Base-by-base conservation (phyloP, 306 rosid species). In the Gastrolobium bilobum region DNA sequence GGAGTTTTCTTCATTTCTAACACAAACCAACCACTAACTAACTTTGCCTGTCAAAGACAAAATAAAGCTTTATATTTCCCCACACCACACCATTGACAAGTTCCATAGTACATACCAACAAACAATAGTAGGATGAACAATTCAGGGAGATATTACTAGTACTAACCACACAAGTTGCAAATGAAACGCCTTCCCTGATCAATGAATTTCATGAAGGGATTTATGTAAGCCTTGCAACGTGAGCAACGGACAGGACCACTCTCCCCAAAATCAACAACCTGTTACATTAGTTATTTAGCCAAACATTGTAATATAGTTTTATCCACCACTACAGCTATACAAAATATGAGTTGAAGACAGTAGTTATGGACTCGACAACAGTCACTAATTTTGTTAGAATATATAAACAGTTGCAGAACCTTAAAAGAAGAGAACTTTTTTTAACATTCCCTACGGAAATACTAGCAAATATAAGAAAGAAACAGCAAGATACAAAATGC, bases 251-350 rank as follows among this genome's bases (percentile, higher is more conserved):
- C 96, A 65, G 99, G 99, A 81, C 99, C 99, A 63, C 94, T 78
- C 82, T 95, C 99, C 87, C 98, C 99, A 89, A 95, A 95, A 83
- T 95, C 99, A 71, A 93, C 98, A 89, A 95, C 93, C 99, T 93
- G 85, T 33, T 71, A 62, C 75, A 56, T 51, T 33, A 76, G 40
- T 76, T 20, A 47, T 33, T 80, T 57, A 82, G 56, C 50, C 39
- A 43, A 51, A 53, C 52, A 71, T 6, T 14, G 77, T 63, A 44
- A 54, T 30, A 57, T 10, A 46, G 61, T n/a, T 54, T 56, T 29
- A 79, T 83, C 58, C 50, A 13, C 74, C 20, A 79, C 60, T 67
- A 68, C 56, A 74, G 81, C 39, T 79, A 47, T 51, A 58, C 70
- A 59, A 51, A 60, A 53, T 40, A 39, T 79, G 47, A 54, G 60